Percentiles rank a stretch among this genome's conserved stretches.
These are phyloP conservation scores for Acanthamoeba lenticulata DNA, from an alignment of 208 protist genomes.

Conservation along the genomic window DNA sequence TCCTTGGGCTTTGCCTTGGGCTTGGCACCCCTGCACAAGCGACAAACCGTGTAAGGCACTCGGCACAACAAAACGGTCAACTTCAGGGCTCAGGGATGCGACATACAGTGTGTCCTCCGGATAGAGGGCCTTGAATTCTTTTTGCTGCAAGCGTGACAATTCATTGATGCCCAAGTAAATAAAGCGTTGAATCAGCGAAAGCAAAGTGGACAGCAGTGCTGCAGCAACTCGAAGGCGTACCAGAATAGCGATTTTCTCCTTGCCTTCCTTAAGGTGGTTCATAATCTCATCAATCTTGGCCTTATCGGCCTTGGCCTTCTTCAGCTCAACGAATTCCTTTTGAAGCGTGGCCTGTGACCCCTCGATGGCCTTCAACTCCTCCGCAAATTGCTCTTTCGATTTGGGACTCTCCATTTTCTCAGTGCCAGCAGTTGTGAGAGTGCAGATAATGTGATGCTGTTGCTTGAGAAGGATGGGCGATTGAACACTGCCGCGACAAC, in stretches of 20 bases:
- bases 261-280: conserved; percentile 43
- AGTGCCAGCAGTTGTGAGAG: not conserved
- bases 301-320: conserved; percentile 57
- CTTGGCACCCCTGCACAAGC: not conserved
- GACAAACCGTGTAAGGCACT: no score
- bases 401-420: not conserved
- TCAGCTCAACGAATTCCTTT: conserved; percentile 32
- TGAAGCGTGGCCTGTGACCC: not conserved
- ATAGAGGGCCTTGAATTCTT: conserved; percentile 45
- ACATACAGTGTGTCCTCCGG: not conserved
- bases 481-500: no score
- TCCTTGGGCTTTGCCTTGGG: conserved; percentile 62
- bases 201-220: not conserved
- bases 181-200: conserved; percentile 27
- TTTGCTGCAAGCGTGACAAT: conserved; percentile 63
- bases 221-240: not conserved
- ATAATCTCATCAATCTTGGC: conserved; percentile 49
- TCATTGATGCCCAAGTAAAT: not conserved
- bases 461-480: no score
- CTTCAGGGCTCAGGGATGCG: no score
- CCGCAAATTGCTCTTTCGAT: not conserved
- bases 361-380: conserved; percentile 5
- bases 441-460: not conserved
- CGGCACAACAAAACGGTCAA: not conserved
- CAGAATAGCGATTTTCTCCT: conserved; percentile 39